Evolutionary conservation across 108 stramenopile species (phyloP), one percentile per base, ranked within the genome.

Genomic region (Cyclotella choctawhatcheeana): DNA sequence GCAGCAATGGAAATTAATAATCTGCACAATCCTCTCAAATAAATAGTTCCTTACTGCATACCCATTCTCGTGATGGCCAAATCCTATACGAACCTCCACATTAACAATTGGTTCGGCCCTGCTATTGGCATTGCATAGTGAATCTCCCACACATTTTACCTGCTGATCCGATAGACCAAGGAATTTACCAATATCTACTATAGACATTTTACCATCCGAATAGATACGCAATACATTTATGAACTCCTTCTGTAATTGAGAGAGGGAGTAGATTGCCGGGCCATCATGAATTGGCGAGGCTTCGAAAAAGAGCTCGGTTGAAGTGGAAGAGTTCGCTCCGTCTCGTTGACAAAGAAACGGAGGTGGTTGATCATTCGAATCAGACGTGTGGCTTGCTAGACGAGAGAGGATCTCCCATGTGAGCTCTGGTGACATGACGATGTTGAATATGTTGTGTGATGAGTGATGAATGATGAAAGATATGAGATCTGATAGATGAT

Each of bases 371-470:
- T 40, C 12, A 6, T 6, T 10, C 12, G 37, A 40, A 40, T n/a
- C n/a, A n/a, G n/a, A n/a, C 37, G 37, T 8, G 37, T 40, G 37
- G 8, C 12, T 40, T 6, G 33, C 18, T 34, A 67, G 51, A 33
- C 30, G 67, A 24, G 52, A 67, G 7, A 67, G 67, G 67, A 67
- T 67, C 45, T 67, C 67, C 67, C 52, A 67, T 16, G 34, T 54
- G 5, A 55, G 17, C 30, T 30, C 29, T 30, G 54, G 54, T 27
- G 26, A 27, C 54, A 55, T 40, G n/a, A n/a, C 12, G 37, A 10
- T 40, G 6, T 6, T 40, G 6, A 12, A 40, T 6, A 40, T 40
- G 37, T 6, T 40, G 37, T 12, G 37, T 12, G 6, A 10, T 40
- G 37, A 12, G 37, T 40, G 37, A 12, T 40, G 37, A 12, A n/a